phyloP scores from a whole-genome alignment of 2,329 filamentous ascomycete species.

The Zarea fungicola region DNA sequence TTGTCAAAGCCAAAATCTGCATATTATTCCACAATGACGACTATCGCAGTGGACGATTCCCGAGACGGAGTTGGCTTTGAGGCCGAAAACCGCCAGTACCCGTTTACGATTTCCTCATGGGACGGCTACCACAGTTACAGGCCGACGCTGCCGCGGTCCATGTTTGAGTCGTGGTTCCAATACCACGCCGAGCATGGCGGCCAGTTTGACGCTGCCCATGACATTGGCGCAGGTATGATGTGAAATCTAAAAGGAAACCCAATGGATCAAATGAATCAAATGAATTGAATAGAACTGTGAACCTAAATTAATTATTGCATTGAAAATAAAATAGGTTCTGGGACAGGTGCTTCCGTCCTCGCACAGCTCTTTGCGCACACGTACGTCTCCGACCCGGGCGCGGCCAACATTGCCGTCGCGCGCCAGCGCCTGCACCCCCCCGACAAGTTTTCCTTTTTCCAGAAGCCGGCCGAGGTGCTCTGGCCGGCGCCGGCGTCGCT shows the following conservation, averaged over 20 bases:
- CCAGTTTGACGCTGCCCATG: conserved; percentile 6
- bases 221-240: conserved; percentile 10
- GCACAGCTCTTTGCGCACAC: conserved; percentile 7
- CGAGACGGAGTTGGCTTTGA: conserved; percentile 1
- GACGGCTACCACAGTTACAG: conserved; percentile 7
- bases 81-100: conserved; percentile 7
- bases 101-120: conserved; percentile 11
- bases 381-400: conserved; percentile 13
- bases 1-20: no score
- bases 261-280: no score
- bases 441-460: background rate
- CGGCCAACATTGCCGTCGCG: conserved; percentile 10
- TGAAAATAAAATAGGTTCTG: no score
- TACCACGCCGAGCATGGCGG: conserved; percentile 7
- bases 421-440: conserved; percentile 2
- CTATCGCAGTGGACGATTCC: background rate
- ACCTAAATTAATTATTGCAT: no score
- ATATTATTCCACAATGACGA: no score
- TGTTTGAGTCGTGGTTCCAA: conserved; percentile 11
- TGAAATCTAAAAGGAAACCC: no score
- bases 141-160: conserved; percentile 8
- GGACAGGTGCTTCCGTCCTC: conserved; percentile 8
- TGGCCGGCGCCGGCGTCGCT: background rate
- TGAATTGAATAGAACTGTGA: no score
- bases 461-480: conserved; percentile 3